Evolutionary conservation across 208 protist species (phyloP), one percentile per base, ranked within the genome.

Genomic region (Tritrichomonas foetus): DNA sequence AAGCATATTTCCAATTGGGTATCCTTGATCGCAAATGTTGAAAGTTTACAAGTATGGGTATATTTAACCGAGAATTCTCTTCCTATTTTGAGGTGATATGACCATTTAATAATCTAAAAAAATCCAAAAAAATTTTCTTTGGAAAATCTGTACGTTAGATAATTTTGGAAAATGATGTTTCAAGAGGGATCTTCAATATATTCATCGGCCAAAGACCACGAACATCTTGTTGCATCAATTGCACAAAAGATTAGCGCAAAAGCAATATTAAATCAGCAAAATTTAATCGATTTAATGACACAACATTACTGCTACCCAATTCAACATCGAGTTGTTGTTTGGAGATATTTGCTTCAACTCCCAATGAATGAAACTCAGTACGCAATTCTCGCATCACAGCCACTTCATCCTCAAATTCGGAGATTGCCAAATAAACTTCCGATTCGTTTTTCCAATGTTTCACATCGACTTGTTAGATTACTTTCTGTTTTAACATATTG

Each of bases 301-400:
- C 33, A 89, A 39, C 33, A 49, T 53, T 57, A 57, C 39, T 55
- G n/a, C 8, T 89, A 44, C 82, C 94, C 94, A 16, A 36, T 49
- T 82, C 53, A 94, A 44, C 93, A 94, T 30, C 36, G 94, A 49
- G 27, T 22, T 25, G 8, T 94, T 50, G 72, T 94, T 55, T 94
- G 94, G 94, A 44, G 94, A 44, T 92, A 93, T 92, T 44, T 94
- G 13, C 50, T 94, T 47, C 72, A 66, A 41, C 30, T 94, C 25
- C 94, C 94, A 57, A 93, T 93, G 93, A 94, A 94, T 74, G 82
- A 89, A 27, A 66, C 93, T n/a, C 74, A 92, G 74, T 94, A 93
- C 49, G 41, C 22, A 25, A 66, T 41, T 44, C 93, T 69, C 39
- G 72, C 64, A 41, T 49, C n/a, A 22, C 89, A 92, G 55, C 55